Evolutionary conservation across 768 basidiomycete species (phyloP), one percentile per base, ranked within the genome.

Genomic region (Psilocybe azurescens): DNA sequence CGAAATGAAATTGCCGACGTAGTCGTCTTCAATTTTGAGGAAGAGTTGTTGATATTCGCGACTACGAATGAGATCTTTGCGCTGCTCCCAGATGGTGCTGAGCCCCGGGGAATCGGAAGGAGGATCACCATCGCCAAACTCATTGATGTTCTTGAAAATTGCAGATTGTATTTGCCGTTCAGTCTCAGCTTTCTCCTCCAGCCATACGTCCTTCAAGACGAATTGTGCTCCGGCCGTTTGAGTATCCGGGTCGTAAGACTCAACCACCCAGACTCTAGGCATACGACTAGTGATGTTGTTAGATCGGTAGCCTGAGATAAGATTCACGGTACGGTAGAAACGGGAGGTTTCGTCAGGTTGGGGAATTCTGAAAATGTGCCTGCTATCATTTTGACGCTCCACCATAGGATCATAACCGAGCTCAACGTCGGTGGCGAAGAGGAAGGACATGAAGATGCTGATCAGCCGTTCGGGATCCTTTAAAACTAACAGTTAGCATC

Each of bases 301-400:
- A 3, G 63, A 57, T 13, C 60, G 48, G 32, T 64, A 64, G 14
- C 56, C 49, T 20, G 63, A 64, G n/a, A 64, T 39, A 14, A 50
- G 20, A 18, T 49, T 44, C 20, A 55, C 32, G 30, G 63, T 67
- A 47, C 55, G 60, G 58, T 59, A 67, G 55, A 62, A 64, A 18
- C 58, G 60, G 39, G 33, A 29, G 0, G 24, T 5, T n/a, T 48
- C 20, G 48, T 48, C 41, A 7, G 18, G 9, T 39, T 39, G 38
- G 18, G 53, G 63, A 48, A 67, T 57, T 41, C 51, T 47, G 57
- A 47, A 67, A 14, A 44, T 56, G 54, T 64, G 62, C n/a, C 41
- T 30, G 39, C 32, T 46, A 36, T 33, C 49, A 1, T 30, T 10
- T 30, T 56, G 24, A 14, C 49, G 60, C 30, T 44, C 59, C 14